These are phyloP conservation scores for Ustilago sp. DNA, from an alignment of 1,284 basidiomycete genomes.

Conservation along the genomic window DNA sequence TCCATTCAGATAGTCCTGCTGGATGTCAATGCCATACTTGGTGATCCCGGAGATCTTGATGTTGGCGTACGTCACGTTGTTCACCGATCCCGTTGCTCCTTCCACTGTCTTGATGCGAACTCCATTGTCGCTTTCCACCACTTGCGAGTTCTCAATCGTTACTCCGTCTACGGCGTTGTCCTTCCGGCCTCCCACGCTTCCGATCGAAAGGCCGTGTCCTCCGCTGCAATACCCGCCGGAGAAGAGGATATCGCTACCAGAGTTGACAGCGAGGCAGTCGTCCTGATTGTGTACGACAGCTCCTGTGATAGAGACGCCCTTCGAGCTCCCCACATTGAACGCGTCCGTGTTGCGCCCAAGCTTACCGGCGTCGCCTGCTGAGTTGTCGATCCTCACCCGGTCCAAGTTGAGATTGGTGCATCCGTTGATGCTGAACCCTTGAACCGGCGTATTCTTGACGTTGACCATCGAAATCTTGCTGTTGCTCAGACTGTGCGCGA, in stretches of 20 bases:
- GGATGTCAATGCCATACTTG: slow-evolving; percentile 37
- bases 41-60: slow-evolving; percentile 24
- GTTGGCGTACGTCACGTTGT: slow-evolving; percentile 38
- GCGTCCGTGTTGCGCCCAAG: slow-evolving; percentile 48
- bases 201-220: slow-evolving; percentile 49
- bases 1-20: slow-evolving; percentile 44
- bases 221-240: slow-evolving; percentile 26
- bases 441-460: slow-evolving; percentile 46
- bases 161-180: slow-evolving; percentile 44
- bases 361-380: slow-evolving; percentile 12
- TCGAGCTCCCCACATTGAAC: slow-evolving; percentile 36
- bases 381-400: slow-evolving; percentile 31
- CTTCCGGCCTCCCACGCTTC: slow-evolving; percentile 30
- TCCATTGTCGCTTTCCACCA: slow-evolving; percentile 29
- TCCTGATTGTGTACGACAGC: slow-evolving; percentile 37
- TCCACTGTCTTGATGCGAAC: slow-evolving; percentile 47
- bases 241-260: slow-evolving; percentile 34
- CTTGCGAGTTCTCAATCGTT: slow-evolving; percentile 15
- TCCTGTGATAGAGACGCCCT: slow-evolving; percentile 26
- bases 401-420: slow-evolving; percentile 21
- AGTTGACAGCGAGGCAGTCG: slow-evolving; percentile 47
- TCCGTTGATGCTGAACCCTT: slow-evolving; percentile 40
- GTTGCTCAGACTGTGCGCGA: slow-evolving; percentile 21
- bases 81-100: slow-evolving; percentile 32
- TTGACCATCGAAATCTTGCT: slow-evolving; percentile 19